These are phyloP conservation scores for Trichocomaceae sp. DNA, from an alignment of 2,329 filamentous ascomycete species.

Conservation along the genomic window DNA sequence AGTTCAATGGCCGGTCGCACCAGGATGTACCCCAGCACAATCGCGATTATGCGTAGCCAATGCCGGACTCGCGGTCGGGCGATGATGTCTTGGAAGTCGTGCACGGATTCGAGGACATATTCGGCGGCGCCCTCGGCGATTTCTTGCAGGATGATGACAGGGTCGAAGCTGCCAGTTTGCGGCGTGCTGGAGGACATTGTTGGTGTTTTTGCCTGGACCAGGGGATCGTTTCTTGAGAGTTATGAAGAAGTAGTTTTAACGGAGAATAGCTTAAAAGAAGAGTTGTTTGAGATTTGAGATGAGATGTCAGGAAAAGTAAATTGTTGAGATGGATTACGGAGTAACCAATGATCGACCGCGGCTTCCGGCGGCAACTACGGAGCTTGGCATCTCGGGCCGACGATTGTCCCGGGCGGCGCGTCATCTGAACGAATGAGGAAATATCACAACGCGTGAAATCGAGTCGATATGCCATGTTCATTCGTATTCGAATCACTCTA, in stretches of 20 bases:
- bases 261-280: too few species aligned
- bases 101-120: conserved; percentile 18
- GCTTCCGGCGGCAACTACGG: background rate
- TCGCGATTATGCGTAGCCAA: conserved; percentile 59
- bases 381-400: background rate
- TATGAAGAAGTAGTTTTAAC: too few species aligned
- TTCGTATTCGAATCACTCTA: background rate
- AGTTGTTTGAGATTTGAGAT: too few species aligned
- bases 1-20: conserved; percentile 48
- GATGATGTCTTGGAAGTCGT: conserved; percentile 33
- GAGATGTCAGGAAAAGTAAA: background rate
- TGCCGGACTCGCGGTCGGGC: conserved; percentile 33
- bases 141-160: conserved; percentile 9
- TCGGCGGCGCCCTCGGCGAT: conserved; percentile 14
- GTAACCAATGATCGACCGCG: background rate
- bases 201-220: background rate
- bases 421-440: background rate
- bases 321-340: too few species aligned
- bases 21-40: conserved; percentile 65
- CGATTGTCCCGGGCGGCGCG: background rate
- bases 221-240: background rate
- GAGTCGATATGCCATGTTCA: background rate
- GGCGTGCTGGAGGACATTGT: conserved; percentile 5
- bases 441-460: background rate
- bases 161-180: conserved; percentile 3